Evolutionary conservation across 2,329 filamentous ascomycete genomes (phyloP).

Genomic region (Beauveria rudraprayagi): DNA sequence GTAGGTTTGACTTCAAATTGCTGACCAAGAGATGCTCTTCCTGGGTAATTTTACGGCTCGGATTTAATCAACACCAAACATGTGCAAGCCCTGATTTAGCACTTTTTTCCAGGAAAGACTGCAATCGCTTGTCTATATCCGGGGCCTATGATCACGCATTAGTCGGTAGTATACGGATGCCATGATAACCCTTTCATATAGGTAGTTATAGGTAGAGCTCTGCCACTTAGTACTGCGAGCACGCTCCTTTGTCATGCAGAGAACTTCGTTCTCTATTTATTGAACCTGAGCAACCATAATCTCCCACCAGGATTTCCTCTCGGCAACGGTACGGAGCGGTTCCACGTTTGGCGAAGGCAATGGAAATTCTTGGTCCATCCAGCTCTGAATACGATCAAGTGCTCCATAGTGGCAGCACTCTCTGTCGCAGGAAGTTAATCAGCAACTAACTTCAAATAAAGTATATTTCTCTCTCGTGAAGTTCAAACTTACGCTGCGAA

Average conservation of each 20-base stretch:
- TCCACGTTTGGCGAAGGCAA: slow-evolving; percentile 11
- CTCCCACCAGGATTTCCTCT: slow-evolving; percentile 33
- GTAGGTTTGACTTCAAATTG: too few species aligned
- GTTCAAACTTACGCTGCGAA: slow-evolving; percentile 29
- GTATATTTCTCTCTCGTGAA: background rate
- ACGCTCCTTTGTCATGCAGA: slow-evolving; percentile 29
- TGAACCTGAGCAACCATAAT: slow-evolving; percentile 26
- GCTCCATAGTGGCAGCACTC: slow-evolving; percentile 29
- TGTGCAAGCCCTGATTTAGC: too few species aligned
- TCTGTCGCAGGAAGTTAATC: too few species aligned
- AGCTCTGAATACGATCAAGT: slow-evolving; percentile 26
- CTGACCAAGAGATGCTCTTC: too few species aligned
- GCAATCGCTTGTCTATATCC: too few species aligned
- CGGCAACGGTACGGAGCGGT: slow-evolving; percentile 18
- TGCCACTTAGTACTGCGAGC: background rate
- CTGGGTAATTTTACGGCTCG: too few species aligned
- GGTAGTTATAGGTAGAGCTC: background rate
- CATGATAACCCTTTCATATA: too few species aligned
- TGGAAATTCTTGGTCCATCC: slow-evolving; percentile 25
- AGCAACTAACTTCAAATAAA: too few species aligned
- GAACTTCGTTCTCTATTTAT: slow-evolving; percentile 24
- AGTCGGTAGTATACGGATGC: too few species aligned
- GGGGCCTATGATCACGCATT: too few species aligned
- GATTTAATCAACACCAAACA: too few species aligned
- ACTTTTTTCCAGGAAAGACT: too few species aligned